Evolutionary conservation across 164 flowering plant species (phyloP), one percentile per base, ranked within the genome.

Genomic region (Vitis cinerea): DNA sequence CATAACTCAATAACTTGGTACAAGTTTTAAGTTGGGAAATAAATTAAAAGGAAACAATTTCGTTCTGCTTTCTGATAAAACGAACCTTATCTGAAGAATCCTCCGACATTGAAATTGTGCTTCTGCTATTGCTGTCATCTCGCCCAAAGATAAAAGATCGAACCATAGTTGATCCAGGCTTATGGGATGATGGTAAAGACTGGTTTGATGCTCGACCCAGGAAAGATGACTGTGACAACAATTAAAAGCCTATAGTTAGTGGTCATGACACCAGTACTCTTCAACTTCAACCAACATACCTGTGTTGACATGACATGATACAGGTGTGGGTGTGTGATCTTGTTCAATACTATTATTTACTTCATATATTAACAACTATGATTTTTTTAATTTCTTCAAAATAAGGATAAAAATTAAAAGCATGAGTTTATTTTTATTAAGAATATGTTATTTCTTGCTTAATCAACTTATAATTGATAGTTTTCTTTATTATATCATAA

Each of bases 101-200:
- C 71, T 87, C 97, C 53, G 85, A 58, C 9, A 76, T 59, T 37
- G 90, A 77, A 15, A 80, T 75, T 55, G 86, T 69, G 64, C 86
- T 90, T 75, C 90, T 78, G 83, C 94, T 90, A 61, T 82, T 88
- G 82, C 95, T 89, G 77, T 90, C 94, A 72, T 90, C 97, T 63
- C 96, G 86, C 74, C 87, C 94, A 76, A 94, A 94, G 59, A 94
- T 82, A 71, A 83, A 92, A 64, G 97, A 85, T 31, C 90, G 79
- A 48, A 61, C 76, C 27, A 53, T 71, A 67, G 78, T 74, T 30
- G 89, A 80, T 59, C 82, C 88, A 59, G 82, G 81, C 80, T 86
- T 89, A 50, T 74, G 74, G 56, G 84, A 79, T 66, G 90, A 74
- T 70, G 87, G 74, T 44, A 88, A 69, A 59, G 87, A 84, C 76